Conservation (phyloP, 441 rosid species). For the Syzygium malaccense region DNA sequence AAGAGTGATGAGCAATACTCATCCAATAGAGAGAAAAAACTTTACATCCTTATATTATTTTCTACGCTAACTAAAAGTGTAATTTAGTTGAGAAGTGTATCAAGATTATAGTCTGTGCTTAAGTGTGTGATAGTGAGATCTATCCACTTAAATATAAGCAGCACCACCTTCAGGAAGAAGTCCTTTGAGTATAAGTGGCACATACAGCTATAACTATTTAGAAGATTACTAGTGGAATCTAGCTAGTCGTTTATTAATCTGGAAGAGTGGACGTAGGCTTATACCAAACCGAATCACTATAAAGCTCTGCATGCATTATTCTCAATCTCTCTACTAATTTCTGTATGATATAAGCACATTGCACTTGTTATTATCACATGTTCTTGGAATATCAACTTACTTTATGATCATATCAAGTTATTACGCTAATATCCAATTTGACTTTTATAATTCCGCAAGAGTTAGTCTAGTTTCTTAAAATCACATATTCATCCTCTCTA, state of each 20-base stretch:
- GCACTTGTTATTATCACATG: not conserved
- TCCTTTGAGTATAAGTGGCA: not conserved
- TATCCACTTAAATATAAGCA: no score
- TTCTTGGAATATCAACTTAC: no score
- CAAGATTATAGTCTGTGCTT: not conserved
- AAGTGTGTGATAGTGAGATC: not conserved
- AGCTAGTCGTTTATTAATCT: rapidly evolving
- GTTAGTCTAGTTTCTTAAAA: no score
- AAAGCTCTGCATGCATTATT: not conserved
- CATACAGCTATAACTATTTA: no score
- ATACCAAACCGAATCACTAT: not conserved
- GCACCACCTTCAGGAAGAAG: not conserved
- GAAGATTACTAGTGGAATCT: not conserved
- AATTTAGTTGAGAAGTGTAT: not conserved
- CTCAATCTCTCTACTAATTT: not conserved
- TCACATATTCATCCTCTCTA: not conserved
- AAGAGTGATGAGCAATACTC: not conserved
- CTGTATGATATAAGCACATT: no score
- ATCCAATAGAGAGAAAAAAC: not conserved
- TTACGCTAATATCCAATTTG: not conserved
- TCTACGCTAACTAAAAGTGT: not conserved
- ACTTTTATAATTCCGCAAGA: no score
- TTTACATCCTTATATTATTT: not conserved
- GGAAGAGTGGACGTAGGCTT: not conserved
- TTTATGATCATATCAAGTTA: no score